These are phyloP conservation scores for Colletotrichum karsti DNA, from an alignment of 2,329 filamentous ascomycete genomes.

Conservation along the genomic window DNA sequence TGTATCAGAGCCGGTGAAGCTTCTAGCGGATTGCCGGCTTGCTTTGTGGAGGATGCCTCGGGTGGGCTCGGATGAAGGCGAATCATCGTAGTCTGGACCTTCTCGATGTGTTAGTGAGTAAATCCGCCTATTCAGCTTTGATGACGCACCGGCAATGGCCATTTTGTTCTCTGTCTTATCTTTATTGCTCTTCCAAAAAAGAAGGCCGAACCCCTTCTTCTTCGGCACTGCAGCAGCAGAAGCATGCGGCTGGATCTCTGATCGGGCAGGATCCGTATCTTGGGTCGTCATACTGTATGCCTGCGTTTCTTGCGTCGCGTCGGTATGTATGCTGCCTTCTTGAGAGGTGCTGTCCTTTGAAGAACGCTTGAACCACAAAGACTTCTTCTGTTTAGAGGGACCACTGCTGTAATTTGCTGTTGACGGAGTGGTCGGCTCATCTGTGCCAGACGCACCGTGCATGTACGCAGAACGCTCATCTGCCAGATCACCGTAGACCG, in stretches of 20 bases:
- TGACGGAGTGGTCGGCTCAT: slow-evolving; percentile 30
- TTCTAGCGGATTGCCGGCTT: slow-evolving; percentile 32
- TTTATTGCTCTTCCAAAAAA: slow-evolving; percentile 64
- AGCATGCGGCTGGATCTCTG: neutral
- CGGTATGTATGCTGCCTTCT: slow-evolving; percentile 28
- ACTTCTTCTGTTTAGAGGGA: slow-evolving; percentile 52
- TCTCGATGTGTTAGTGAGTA: slow-evolving; percentile 28
- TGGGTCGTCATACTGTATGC: slow-evolving; percentile 26
- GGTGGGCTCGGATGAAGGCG: slow-evolving; percentile 33
- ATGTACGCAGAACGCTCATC: slow-evolving; percentile 37
- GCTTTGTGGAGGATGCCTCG: slow-evolving; percentile 31
- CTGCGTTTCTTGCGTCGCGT: slow-evolving; percentile 20
- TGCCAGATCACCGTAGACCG: neutral
- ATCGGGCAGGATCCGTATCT: slow-evolving; percentile 25
- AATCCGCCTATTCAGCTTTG: neutral
- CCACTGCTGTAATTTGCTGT: slow-evolving; percentile 29
- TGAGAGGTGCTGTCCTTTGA: slow-evolving; percentile 46
- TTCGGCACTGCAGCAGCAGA: slow-evolving; percentile 28
- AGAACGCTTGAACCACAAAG: slow-evolving; percentile 60
- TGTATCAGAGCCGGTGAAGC: slow-evolving; percentile 44
- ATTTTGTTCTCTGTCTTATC: slow-evolving; percentile 50
- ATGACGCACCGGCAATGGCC: slow-evolving; percentile 52
- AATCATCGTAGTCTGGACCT: slow-evolving; percentile 44
- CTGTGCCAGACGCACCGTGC: slow-evolving; percentile 30
- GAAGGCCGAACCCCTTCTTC: slow-evolving; percentile 61